Percentiles rank a stretch among this genome's conserved stretches.
phyloP scores from a whole-genome alignment of 192 early-diverging fungal genomes.

The Hyaloraphidium curvatum region DNA sequence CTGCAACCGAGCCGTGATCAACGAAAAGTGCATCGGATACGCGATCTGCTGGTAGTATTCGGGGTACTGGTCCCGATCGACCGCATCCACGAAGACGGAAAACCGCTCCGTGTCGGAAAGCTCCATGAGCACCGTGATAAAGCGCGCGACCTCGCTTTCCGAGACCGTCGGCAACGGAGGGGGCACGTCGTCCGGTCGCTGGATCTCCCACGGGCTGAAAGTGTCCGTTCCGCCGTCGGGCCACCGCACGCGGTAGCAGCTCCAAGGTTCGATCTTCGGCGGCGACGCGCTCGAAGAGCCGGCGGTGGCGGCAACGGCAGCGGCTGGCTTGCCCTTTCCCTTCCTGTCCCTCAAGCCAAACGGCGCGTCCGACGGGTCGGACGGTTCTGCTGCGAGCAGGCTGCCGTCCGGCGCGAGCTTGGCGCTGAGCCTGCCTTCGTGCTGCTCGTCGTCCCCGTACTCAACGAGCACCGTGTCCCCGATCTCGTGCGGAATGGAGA shows the following conservation, averaged over 20 bases:
- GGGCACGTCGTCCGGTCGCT: background rate
- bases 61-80: conserved; percentile 37
- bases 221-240: background rate
- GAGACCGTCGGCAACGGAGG: conserved; percentile 7
- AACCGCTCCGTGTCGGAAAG: conserved; percentile 21
- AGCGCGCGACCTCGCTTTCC: conserved; percentile 18
- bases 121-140: conserved; percentile 11
- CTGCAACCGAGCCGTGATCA: conserved; percentile 30
- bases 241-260: background rate
- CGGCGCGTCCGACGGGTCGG: background rate
- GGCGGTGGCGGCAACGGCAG: background rate
- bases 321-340: conserved; percentile 7
- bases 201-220: conserved; percentile 17
- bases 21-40: conserved; percentile 49
- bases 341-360: background rate
- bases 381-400: background rate
- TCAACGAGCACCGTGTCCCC: conserved; percentile 38
- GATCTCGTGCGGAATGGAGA: conserved; percentile 21
- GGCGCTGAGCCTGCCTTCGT: conserved; percentile 29
- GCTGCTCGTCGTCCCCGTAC: conserved; percentile 38
- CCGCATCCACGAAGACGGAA: conserved; percentile 36
- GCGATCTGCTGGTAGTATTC: conserved; percentile 41
- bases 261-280: too few species aligned
- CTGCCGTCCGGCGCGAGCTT: conserved; percentile 30
- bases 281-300: too few species aligned